Conservation (phyloP, 2,329 filamentous ascomycete species). For the Monosporascus sp. region DNA sequence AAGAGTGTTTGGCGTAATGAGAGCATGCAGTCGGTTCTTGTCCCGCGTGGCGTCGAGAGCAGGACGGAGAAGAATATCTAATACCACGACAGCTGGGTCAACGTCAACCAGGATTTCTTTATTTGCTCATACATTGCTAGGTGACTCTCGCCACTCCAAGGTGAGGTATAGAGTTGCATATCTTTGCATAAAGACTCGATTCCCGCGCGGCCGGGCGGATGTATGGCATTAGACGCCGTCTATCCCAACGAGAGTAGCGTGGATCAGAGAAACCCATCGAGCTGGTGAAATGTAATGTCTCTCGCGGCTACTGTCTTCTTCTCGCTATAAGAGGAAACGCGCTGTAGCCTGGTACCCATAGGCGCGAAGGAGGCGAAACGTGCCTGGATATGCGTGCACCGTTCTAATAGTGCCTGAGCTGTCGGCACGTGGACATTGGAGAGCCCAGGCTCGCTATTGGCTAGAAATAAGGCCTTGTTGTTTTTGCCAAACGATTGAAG, state of each 20-base stretch:
- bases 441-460: constrained; percentile 12
- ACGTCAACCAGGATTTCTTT: constrained; percentile 6
- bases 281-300: constrained; percentile 11
- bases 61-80: constrained; percentile 11
- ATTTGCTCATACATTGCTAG: constrained; percentile 10
- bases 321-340: constrained; percentile 7
- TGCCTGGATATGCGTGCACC: constrained; percentile 10
- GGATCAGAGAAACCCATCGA: constrained; percentile 3
- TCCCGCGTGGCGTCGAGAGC: constrained; percentile 15
- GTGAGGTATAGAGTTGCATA: constrained; percentile 7
- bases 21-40: constrained; percentile 13
- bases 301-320: constrained; percentile 2
- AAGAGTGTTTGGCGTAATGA: constrained; percentile 13
- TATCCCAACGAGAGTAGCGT: background rate
- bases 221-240: background rate
- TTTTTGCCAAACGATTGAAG: constrained; percentile 9
- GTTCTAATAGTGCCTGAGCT: constrained; percentile 13
- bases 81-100: constrained; percentile 14
- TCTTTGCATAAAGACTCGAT: constrained; percentile 2
- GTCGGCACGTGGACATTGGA: constrained; percentile 14
- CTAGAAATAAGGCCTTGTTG: constrained; percentile 15
- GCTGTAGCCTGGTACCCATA: constrained; percentile 6
- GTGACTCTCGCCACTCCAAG: constrained; percentile 13
- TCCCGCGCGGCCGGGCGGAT: constrained; percentile 8
- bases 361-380: constrained; percentile 14